A percentile compares a stretch with the other conserved stretches of the same genome.
Conservation (phyloP, 208 protist species). For the Naegleria lovaniensis region DNA sequence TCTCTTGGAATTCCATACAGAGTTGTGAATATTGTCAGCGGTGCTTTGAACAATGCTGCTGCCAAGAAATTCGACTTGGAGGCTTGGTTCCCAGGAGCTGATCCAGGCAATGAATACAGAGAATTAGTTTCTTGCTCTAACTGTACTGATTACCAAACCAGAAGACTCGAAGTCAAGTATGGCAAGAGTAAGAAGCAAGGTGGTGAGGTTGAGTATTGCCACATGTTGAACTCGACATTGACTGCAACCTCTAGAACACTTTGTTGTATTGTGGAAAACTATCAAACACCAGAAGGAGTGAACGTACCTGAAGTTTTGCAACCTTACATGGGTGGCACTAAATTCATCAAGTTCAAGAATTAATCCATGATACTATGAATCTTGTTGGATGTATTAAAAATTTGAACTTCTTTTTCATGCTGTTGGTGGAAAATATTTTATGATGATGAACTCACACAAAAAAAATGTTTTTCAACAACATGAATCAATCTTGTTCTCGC, state of each 20-base stretch:
- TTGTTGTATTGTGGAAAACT: constrained; percentile 99
- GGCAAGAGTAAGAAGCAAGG: constrained; percentile 39
- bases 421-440: too few species aligned
- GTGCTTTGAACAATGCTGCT: constrained; percentile 97
- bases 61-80: constrained; percentile 99
- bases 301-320: constrained; percentile 78
- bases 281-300: constrained; percentile 91
- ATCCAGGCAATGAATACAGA: constrained; percentile 66
- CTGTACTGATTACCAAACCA: constrained; percentile 99
- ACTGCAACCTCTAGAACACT: constrained; percentile 96
- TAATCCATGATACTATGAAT: too few species aligned
- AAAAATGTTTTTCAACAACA: too few species aligned
- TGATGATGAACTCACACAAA: too few species aligned
- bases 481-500: too few species aligned
- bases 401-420: too few species aligned
- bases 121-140: constrained; percentile 99
- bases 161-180: constrained; percentile 63
- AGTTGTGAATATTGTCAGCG: constrained; percentile 84
- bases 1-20: constrained; percentile 82
- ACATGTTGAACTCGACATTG: constrained; percentile 99
- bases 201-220: constrained; percentile 91
- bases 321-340: constrained; percentile 61
- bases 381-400: too few species aligned
- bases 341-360: constrained; percentile 52
- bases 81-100: constrained; percentile 95